Conservation (phyloP, 805 yeast genomes). For the Candida sonorensis region DNA sequence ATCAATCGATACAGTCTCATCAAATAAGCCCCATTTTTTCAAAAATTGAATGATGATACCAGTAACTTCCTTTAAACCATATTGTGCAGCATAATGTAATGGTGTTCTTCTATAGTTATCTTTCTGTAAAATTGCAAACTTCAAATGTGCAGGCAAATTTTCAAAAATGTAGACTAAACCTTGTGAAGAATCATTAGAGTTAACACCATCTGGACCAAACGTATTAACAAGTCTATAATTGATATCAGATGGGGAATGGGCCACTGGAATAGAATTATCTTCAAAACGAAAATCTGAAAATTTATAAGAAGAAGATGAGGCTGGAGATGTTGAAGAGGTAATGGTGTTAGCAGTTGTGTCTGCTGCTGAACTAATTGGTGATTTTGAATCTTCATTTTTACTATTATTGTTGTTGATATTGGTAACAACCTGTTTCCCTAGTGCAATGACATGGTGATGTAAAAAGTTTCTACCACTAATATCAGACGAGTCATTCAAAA, state of each 20-base stretch:
- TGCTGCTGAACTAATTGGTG: no score
- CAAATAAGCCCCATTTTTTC: conserved; percentile 53
- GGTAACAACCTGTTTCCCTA: conserved; percentile 56
- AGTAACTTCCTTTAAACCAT: conserved; percentile 66
- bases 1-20: conserved; percentile 46
- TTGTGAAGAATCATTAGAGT: conserved; percentile 48
- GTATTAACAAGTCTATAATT: conserved; percentile 43
- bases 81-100: conserved; percentile 83
- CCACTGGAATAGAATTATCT: conserved; percentile 20
- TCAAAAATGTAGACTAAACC: conserved; percentile 57
- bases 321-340: no score
- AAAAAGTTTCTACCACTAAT: conserved; percentile 77
- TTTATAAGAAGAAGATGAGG: no score
- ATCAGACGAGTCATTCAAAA: conserved; percentile 59
- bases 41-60: conserved; percentile 49
- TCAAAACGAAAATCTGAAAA: no score
- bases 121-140: conserved; percentile 50
- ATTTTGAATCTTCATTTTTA: conserved; percentile 7
- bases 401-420: conserved; percentile 17
- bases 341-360: no score
- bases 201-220: conserved; percentile 57
- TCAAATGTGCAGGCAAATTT: conserved; percentile 46
- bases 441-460: conserved; percentile 74
- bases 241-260: conserved; percentile 42
- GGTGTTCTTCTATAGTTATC: conserved; percentile 83